phyloP scores from a whole-genome alignment of 1,284 basidiomycete species.

The Termitomyces sp. region DNA sequence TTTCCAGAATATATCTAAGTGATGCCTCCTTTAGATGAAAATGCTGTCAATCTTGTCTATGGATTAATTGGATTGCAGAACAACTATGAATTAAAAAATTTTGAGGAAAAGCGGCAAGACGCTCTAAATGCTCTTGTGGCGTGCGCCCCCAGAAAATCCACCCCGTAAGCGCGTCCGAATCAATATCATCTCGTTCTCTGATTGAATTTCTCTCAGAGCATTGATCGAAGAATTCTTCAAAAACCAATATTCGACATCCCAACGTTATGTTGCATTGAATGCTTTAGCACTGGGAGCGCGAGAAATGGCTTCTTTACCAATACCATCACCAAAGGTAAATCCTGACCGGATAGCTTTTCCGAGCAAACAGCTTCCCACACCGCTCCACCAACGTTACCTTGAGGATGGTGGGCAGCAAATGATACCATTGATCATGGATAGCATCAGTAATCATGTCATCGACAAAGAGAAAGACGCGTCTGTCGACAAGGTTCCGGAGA shows the following conservation, averaged over 20 bases:
- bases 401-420: constrained; percentile 32
- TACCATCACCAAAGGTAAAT: constrained; percentile 36
- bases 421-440: constrained; percentile 52
- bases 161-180: constrained; percentile 60
- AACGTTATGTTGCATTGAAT: constrained; percentile 82
- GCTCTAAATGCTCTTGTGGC: constrained; percentile 77
- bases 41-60: constrained; percentile 77
- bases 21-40: constrained; percentile 61
- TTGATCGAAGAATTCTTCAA: constrained; percentile 93
- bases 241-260: constrained; percentile 83
- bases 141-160: constrained; percentile 71
- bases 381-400: constrained; percentile 67
- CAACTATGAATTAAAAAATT: constrained; percentile 77
- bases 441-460: constrained; percentile 54
- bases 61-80: constrained; percentile 75
- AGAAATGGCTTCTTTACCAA: constrained; percentile 72
- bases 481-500: constrained; percentile 47
- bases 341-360: constrained; percentile 56
- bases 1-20: not conserved
- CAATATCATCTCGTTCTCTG: constrained; percentile 2
- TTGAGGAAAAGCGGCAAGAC: constrained; percentile 74
- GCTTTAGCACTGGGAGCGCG: constrained; percentile 82
- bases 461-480: constrained; percentile 47
- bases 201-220: constrained; percentile 41
- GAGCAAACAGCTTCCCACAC: constrained; percentile 70